These are phyloP conservation scores for Dipsacomyces acuminosporus DNA, from an alignment of 371 early-diverging fungal species.

Conservation along the genomic window DNA sequence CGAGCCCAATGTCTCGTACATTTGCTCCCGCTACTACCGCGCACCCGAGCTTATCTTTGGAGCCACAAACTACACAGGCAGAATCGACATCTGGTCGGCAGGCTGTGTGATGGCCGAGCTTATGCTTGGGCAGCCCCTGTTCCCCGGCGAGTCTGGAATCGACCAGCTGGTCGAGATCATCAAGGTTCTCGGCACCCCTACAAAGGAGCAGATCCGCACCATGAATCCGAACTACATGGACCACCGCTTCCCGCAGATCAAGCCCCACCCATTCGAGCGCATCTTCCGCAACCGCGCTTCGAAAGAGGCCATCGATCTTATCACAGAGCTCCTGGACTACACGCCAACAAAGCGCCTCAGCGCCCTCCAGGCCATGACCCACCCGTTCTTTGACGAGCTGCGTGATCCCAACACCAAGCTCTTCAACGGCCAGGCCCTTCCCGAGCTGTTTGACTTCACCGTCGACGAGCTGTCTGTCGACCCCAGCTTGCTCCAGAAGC, in stretches of 20 bases:
- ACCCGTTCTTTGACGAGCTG: conserved; percentile 96
- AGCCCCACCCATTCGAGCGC: conserved; percentile 79
- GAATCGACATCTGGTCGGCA: conserved; percentile 98
- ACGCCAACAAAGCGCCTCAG: conserved; percentile 87
- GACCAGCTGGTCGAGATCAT: conserved; percentile 99
- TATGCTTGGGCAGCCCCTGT: conserved; percentile 92
- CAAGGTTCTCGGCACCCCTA: conserved; percentile 98
- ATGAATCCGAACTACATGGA: conserved; percentile 97
- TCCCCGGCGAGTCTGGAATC: conserved; percentile 98
- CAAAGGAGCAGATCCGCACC: conserved; percentile 87
- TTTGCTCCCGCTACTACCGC: conserved; percentile 98
- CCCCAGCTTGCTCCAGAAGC: conserved; percentile 62
- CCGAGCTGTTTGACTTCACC: conserved; percentile 88
- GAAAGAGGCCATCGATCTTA: conserved; percentile 84
- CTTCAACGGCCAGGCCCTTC: conserved; percentile 74
- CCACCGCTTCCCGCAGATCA: conserved; percentile 97
- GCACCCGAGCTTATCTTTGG: conserved; percentile 98
- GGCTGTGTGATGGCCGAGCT: conserved; percentile 99
- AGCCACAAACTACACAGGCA: conserved; percentile 89
- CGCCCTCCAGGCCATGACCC: conserved; percentile 90
- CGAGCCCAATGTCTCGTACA: conserved; percentile 96
- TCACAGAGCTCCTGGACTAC: conserved; percentile 88
- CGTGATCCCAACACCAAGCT: conserved; percentile 77
- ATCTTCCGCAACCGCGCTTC: conserved; percentile 80
- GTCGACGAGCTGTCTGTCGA: conserved; percentile 69